Evolutionary conservation across 2,329 filamentous ascomycete genomes (phyloP).

Genomic region (Aspergillus sergii): DNA sequence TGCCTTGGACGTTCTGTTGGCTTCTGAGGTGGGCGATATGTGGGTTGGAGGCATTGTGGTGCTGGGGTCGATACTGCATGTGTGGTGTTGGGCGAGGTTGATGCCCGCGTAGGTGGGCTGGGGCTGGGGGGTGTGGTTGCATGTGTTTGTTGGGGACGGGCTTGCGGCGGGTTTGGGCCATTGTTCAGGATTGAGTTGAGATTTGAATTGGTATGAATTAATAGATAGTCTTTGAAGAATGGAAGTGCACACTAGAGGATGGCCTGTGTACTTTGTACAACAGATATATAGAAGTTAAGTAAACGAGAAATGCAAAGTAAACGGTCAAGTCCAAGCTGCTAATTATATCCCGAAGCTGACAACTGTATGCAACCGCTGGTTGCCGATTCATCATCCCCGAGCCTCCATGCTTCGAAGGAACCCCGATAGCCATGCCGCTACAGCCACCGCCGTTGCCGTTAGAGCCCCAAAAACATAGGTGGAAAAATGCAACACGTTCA

Average conservation of each 20-base stretch:
- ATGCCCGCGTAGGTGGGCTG: neutral
- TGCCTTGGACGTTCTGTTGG: slow-evolving; percentile 1
- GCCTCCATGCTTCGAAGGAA: neutral
- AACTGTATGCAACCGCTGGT: too few relatives aligned
- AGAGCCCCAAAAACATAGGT: neutral
- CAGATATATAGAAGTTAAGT: too few relatives aligned
- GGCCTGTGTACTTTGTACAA: too few relatives aligned
- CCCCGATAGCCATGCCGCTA: neutral
- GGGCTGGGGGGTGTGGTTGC: slow-evolving; percentile 2
- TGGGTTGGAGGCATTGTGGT: neutral
- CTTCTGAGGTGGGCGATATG: neutral
- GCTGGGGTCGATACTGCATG: slow-evolving; percentile 6
- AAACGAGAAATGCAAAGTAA: neutral
- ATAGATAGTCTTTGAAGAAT: too few relatives aligned
- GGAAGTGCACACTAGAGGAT: too few relatives aligned
- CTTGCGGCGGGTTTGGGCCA: neutral
- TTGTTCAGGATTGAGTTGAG: neutral
- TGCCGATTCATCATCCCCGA: neutral
- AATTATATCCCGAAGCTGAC: neutral
- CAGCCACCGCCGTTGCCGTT: neutral
- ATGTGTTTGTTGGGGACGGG: neutral
- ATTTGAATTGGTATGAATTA: neutral
- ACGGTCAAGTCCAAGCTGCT: neutral
- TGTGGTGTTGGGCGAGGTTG: neutral
- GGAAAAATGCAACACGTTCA: neutral